Evolutionary conservation across 306 rosid genomes (phyloP), one percentile per base, ranked within the genome.

Genomic region (Medicago lupulina): DNA sequence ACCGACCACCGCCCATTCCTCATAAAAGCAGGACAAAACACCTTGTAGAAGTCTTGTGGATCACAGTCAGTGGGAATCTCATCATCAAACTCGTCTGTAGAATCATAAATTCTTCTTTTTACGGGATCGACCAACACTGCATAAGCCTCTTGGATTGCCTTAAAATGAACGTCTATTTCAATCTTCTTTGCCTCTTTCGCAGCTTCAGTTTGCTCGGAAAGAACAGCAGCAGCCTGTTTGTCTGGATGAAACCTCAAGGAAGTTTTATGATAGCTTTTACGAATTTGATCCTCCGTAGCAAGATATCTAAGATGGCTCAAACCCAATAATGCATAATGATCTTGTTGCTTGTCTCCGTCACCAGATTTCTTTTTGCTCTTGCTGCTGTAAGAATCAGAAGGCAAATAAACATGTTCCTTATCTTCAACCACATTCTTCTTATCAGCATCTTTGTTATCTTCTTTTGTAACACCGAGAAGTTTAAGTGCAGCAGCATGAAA

Each of bases 21-120:
- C 93, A 88, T 84, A 82, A 96, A 92, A 51, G 98, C 98, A 21
- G 97, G 92, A 75, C 92, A 90, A 85, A 89, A 96, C 82, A 96
- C 99, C 86, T 88, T 92, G 74, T 84, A 96, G 81, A 96, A 96
- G 81, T 96, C 97, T 60, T 89, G 93, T 28, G 96, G 94, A 71
- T 90, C 92, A 90, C 98, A 96, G 66, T 96, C 99, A 9, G 93
- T 87, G 8, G 99, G 99, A 76, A 90, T 86, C 81, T 89, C 98
- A 81, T 96, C 99, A 58, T 96, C 99, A 82, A 92, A 92, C 86
- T 96, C 99, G 71, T 96, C 99, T 0, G 99, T 96, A 51, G 99
- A 96, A 76, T 96, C 99, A 80, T 96, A 96, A 62, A 96, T 88
- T 80, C 99, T 89, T 83, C 99, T 86, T 86, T 89, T 96, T 47